These are phyloP conservation scores for Hortiboletus campestris DNA, from an alignment of 768 basidiomycete species.

Conservation along the genomic window DNA sequence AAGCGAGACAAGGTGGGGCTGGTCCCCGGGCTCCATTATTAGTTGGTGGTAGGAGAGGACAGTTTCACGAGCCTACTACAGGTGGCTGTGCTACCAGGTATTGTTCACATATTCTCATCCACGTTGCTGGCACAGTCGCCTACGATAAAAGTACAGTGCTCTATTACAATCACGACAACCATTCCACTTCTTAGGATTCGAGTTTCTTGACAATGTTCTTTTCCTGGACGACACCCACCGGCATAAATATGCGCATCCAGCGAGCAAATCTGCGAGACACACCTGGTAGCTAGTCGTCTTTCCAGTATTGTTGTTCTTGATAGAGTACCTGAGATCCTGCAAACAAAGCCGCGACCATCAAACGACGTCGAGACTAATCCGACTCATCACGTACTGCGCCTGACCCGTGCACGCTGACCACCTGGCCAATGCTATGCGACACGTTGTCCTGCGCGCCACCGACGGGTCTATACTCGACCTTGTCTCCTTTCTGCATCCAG, in stretches of 20 bases:
- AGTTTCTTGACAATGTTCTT: conserved; percentile 38
- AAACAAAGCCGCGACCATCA: not conserved
- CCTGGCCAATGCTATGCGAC: conserved; percentile 36
- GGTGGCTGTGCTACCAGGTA: conserved; percentile 7
- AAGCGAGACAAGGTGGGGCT: conserved; percentile 69
- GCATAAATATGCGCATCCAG: not conserved
- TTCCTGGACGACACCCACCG: conserved; percentile 18
- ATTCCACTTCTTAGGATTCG: not conserved
- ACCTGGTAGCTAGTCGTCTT: conserved; percentile 41
- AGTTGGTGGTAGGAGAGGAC: no score
- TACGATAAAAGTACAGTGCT: not conserved
- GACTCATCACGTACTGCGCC: conserved; percentile 32
- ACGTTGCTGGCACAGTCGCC: no score
- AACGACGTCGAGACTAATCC: no score
- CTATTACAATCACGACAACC: not conserved
- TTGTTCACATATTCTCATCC: no score
- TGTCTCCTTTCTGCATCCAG: conserved; percentile 35
- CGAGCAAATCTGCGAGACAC: not conserved
- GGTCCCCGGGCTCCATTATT: conserved; percentile 36
- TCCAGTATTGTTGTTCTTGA: conserved; percentile 44
- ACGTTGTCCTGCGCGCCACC: conserved; percentile 41
- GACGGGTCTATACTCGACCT: conserved; percentile 44
- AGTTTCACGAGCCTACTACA: no score
- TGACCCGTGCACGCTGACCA: conserved; percentile 32
- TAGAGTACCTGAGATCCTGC: conserved; percentile 35